Base-by-base conservation (phyloP, 2,329 filamentous ascomycete species). In the Aphanoascus verrucosus region DNA sequence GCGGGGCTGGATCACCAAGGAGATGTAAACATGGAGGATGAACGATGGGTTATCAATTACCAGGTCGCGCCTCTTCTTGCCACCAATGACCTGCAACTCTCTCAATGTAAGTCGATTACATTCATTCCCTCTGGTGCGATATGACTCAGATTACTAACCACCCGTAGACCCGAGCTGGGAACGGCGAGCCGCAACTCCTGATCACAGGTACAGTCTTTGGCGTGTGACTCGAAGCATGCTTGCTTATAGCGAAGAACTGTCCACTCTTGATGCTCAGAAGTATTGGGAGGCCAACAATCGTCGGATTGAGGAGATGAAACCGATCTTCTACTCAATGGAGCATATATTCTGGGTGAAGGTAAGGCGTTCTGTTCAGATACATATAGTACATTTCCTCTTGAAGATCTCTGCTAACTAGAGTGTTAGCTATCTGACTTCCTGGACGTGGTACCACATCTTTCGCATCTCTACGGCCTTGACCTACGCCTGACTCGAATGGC, bases 281-380 rank as follows among this genome's bases (percentile, higher is more conserved):
- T 68, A 66, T 15, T 64, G 70, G 23, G 65, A 67, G 47, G 65
- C 72, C 34, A 64, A 72, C 42, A 67, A 67, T 57, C 63, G 67
- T 55, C 64, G 69, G 57, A 70, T 74, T 61, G 65, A 63, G 47
- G 71, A 73, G 59, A 72, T 70, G 20, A 62, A 66, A 49, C 70
- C 69, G 23, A 76, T 74, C 60, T 77, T 75, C 63, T 71, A 72
- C 57, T 66, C 66, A 28, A 72, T 76, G 71, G 68, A 74, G 54
- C 72, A 73, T 63, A 64, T 77, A 46, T 76, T 76, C 58, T 77
- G 74, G 74, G 69, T 77, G 55, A 73, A 69, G 66, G 72, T 74
- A 65, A 60, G 69, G 57, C 12, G 6, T 37, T 28, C 7, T 8
- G 2, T 47, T 12, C 52, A 51, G 3, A 35, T 45, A 17, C 11